Evolutionary conservation across 2,329 filamentous ascomycete species (phyloP), one percentile per base, ranked within the genome.

Genomic region (Trichoderma sp.): DNA sequence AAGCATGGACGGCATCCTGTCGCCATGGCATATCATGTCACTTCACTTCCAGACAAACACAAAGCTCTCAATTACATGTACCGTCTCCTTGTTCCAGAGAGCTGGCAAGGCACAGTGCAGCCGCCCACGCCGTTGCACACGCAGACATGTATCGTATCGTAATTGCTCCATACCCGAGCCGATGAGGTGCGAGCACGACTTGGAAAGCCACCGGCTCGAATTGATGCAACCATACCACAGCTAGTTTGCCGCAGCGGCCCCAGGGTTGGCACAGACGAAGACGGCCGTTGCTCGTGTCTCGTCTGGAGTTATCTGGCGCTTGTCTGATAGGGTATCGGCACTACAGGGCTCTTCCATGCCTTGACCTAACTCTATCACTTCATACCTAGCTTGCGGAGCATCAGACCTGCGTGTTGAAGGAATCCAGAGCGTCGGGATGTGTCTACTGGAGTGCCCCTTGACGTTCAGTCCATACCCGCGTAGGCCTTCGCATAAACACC

Each of bases 171-270:
- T 59, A 30, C 55, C 63, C 47, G 45, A 30, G 55, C 63, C 63
- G 63, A 58, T 64, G 63, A 65, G 63, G 63, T 59, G 63, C 63
- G 59, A 62, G 59, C 24, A 26, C 52, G 39, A 54, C 47, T 60
- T 41, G 15, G 10, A 39, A 45, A 60, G 63, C 56, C 45, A 60
- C 47, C 21, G 44, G 57, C 26, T 39, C 34, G 34, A 39, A 14
- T 39, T 34, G 56, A 65, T 65, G 63, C 63, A 65, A 65, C 56
- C 56, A 59, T 28, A 45, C 48, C 41, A 63, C 51, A 52, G 28
- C 51, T 24, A 24, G 60, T 47, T 45, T 39, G 10, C 28, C 21
- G 43, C 48, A 48, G 50, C 43, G 34, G 55, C 34, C 55, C 60
- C 34, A 55, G 21, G 47, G 55, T 45, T 34, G 54, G 55, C 61